Base-by-base conservation (phyloP, 805 yeast genomes). In the Teunomyces barrocoloradensis region DNA sequence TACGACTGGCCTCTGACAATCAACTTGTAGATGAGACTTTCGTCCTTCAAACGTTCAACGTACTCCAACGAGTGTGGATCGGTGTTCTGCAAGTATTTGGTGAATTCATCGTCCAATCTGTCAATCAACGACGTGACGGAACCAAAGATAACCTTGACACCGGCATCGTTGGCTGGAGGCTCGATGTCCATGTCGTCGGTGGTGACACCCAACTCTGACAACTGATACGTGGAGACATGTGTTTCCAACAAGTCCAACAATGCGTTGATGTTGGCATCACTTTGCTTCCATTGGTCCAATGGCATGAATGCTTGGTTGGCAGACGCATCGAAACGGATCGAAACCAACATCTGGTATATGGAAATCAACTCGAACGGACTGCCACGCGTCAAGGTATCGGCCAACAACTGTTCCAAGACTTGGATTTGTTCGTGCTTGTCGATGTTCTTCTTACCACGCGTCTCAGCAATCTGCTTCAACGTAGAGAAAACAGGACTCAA, bases 1-100 rank as follows among this genome's bases (percentile, higher is more conserved):
- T 94, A 92, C 52, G 87, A 68, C 74, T 94, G 99, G 21, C 89
- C 82, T 61, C 96, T 84, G 51, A 94, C 79, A 52, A 94, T 78
- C 63, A 89, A 75, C 46, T 77, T 75, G 73, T 90, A 92, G 46
- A 94, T 76, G 33, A 71, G 70, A 52, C 83, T 77, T 73, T 94
- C 99, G 68, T 91, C 96, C 68, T 85, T 85, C 63, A 94, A 79
- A 66, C 98, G 82, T 56, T 85, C 87, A 56, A 94, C 80, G 68
- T 92, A 94, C 68, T 94, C 99, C 48, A 89, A 84, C 20, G 97
- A 87, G 66, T 94, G 97, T 39, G 97, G 96, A 68, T 94, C 98
- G 60, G 89, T 84, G 56, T 81, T 81, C 64, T 91, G 90, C 59
- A 94, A 78, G 41, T 96, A 89, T 57, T 85, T 83, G 52, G 87